Percentiles rank a stretch among this genome's conserved stretches.
phyloP scores from a whole-genome alignment of 495 filamentous ascomycete genomes.

The Sabuloglossum arenarium region DNA sequence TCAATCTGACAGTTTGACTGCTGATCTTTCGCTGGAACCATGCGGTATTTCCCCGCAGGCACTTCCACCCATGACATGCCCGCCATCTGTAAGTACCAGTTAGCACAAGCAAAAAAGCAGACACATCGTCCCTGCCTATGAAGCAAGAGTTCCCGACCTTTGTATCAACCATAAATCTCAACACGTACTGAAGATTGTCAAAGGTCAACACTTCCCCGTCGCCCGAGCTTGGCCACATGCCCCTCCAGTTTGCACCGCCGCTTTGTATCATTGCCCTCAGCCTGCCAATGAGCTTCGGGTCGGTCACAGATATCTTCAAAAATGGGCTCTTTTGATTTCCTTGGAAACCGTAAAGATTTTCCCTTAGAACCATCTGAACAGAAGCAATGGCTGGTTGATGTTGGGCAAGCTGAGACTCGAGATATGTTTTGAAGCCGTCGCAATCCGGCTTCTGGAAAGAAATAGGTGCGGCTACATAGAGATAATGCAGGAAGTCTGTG shows the following conservation, averaged over 20 bases:
- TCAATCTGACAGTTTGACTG: conserved; percentile 94
- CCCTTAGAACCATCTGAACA: conserved; percentile 55
- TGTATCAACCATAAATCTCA: conserved; percentile 95
- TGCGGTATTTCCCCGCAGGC: conserved; percentile 45
- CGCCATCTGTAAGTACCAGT: conserved; percentile 31
- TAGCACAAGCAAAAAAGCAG: neutral
- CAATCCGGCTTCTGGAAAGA: conserved; percentile 60
- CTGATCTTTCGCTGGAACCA: conserved; percentile 35
- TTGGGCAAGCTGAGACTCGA: conserved; percentile 52
- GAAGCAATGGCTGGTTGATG: conserved; percentile 44
- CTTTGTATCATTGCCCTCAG: conserved; percentile 52
- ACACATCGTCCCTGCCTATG: conserved; percentile 4
- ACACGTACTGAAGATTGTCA: conserved; percentile 84
- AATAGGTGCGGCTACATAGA: conserved; percentile 79
- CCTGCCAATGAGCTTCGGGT: conserved; percentile 58
- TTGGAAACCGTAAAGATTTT: conserved; percentile 83
- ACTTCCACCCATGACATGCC: conserved; percentile 98
- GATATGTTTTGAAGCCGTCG: conserved; percentile 47
- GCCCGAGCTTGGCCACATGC: conserved; percentile 42
- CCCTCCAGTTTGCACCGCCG: conserved; percentile 68
- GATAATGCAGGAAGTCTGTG: conserved; percentile 86
- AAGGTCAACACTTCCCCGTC: conserved; percentile 62
- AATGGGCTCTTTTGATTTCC: conserved; percentile 84
- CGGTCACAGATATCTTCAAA: conserved; percentile 76
- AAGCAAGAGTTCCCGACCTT: conserved; percentile 26